A percentile compares a stretch with the other conserved stretches of the same genome.
Evolutionary conservation across 805 yeast genomes (phyloP).

Genomic region (Saturnispora silvae): DNA sequence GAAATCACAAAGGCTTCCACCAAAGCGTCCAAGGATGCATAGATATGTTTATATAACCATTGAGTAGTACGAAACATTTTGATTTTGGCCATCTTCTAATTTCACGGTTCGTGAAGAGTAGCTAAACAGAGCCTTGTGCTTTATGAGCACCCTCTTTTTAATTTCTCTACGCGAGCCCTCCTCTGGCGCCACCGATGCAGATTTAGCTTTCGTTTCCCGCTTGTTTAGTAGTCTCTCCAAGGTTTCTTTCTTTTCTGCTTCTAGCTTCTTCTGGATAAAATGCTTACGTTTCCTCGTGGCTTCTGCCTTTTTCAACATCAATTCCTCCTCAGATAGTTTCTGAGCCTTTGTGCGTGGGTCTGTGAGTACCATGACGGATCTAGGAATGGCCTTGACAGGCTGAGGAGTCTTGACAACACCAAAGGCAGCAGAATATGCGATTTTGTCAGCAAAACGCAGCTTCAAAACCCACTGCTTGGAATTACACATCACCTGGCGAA

Average conservation of each 20-base stretch:
- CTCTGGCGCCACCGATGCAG: slow-evolving; percentile 6
- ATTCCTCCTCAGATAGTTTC: slow-evolving; percentile 72
- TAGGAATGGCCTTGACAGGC: slow-evolving; percentile 11
- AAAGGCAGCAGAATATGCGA: neutral
- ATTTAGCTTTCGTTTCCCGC: slow-evolving; percentile 21
- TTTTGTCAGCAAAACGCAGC: slow-evolving; percentile 5
- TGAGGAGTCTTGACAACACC: slow-evolving; percentile 16
- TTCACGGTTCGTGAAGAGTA: slow-evolving; percentile 27
- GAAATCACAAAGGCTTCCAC: slow-evolving; percentile 9
- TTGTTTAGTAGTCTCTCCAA: slow-evolving; percentile 60
- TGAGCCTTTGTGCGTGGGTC: slow-evolving; percentile 38
- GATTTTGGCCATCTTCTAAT: slow-evolving; percentile 13
- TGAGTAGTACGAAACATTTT: slow-evolving; percentile 15
- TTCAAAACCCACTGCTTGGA: slow-evolving; percentile 1
- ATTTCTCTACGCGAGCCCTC: slow-evolving; percentile 5
- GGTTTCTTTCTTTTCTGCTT: slow-evolving; percentile 89
- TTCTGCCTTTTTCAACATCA: slow-evolving; percentile 72
- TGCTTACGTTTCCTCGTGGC: slow-evolving; percentile 82
- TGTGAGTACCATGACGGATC: slow-evolving; percentile 27
- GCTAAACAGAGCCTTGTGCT: slow-evolving; percentile 36
- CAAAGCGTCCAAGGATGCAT: slow-evolving; percentile 8
- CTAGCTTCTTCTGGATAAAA: slow-evolving; percentile 67
- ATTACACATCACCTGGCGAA: neutral
- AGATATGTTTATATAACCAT: slow-evolving; percentile 7
- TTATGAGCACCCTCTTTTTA: slow-evolving; percentile 27